A percentile compares a stretch with the other conserved stretches of the same genome.
Evolutionary conservation across 257 asterid species (phyloP).

Genomic region (Solanum microdontum): DNA sequence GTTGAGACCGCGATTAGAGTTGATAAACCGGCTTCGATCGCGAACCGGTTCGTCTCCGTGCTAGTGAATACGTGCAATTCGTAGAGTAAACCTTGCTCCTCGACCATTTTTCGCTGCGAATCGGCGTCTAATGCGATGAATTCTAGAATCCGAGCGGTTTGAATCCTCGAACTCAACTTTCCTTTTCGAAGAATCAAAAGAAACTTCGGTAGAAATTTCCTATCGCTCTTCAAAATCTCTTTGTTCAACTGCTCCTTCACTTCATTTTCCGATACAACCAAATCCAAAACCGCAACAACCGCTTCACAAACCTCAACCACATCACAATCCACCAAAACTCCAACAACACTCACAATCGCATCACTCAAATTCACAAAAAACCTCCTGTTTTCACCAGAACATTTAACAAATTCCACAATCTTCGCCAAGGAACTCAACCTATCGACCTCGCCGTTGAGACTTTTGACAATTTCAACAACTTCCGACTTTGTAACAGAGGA

Average conservation of each 20-base stretch:
- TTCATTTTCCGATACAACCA: conserved; percentile 32
- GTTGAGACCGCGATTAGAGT: conserved; percentile 41
- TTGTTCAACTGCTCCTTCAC: conserved; percentile 28
- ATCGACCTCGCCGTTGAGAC: conserved; percentile 7
- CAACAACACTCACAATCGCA: conserved; percentile 25
- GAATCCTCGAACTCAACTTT: conserved; percentile 34
- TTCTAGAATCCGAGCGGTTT: conserved; percentile 45
- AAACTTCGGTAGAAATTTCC: conserved; percentile 28
- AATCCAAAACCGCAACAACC: conserved; percentile 41
- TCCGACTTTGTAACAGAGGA: conserved; percentile 23
- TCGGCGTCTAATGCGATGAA: conserved; percentile 40
- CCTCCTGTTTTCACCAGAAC: conserved; percentile 47
- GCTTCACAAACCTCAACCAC: conserved; percentile 38
- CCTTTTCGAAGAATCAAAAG: conserved; percentile 38
- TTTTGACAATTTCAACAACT: conserved; percentile 23
- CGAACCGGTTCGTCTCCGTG: conserved; percentile 13
- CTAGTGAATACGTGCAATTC: conserved; percentile 30
- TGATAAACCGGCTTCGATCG: conserved; percentile 46
- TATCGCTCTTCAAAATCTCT: conserved; percentile 21
- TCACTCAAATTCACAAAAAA: conserved; percentile 25
- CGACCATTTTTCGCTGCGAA: conserved; percentile 45
- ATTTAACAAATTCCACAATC: conserved; percentile 28
- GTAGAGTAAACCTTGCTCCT: conserved; percentile 31
- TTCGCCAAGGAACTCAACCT: conserved; percentile 19
- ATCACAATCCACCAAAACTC: conserved; percentile 14